Evolutionary conservation across 768 basidiomycete genomes (phyloP).

Genomic region (Asterophora lycoperdoides): DNA sequence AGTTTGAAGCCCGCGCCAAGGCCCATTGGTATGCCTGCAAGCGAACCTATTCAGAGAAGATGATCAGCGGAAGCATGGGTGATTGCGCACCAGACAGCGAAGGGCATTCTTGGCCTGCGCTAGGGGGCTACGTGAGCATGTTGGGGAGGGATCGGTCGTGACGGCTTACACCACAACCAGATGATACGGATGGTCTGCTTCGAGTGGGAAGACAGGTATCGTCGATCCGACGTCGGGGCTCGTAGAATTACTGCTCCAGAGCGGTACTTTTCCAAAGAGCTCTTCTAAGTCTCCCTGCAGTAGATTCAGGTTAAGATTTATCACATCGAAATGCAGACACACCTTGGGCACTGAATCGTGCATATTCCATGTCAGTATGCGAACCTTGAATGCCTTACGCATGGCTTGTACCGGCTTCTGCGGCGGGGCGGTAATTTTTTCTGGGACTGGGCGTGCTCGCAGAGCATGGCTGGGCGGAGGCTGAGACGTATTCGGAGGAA

Average conservation of each 20-base stretch:
- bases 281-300: constrained; percentile 68
- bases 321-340: constrained; percentile 1
- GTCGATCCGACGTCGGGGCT: constrained; percentile 20
- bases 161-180: constrained; percentile 66
- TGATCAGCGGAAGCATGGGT: neutral
- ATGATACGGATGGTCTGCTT: constrained; percentile 67
- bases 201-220: constrained; percentile 47
- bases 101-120: constrained; percentile 75
- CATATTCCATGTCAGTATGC: constrained; percentile 83
- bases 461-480: neutral
- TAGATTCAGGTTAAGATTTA: neutral
- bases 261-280: constrained; percentile 58
- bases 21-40: constrained; percentile 69
- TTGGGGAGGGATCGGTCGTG: too few relatives aligned
- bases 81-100: constrained; percentile 56
- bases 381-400: constrained; percentile 46
- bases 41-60: neutral
- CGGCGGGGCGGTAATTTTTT: constrained; percentile 10
- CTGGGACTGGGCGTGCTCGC: constrained; percentile 1
- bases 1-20: constrained; percentile 74
- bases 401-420: neutral
- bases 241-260: constrained; percentile 27
- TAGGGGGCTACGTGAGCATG: constrained; percentile 6
- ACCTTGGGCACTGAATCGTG: constrained; percentile 79
- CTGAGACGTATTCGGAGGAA: constrained; percentile 10